Conservation (phyloP, 441 rosid genomes). For the Arabidopsis hybrid region DNA sequence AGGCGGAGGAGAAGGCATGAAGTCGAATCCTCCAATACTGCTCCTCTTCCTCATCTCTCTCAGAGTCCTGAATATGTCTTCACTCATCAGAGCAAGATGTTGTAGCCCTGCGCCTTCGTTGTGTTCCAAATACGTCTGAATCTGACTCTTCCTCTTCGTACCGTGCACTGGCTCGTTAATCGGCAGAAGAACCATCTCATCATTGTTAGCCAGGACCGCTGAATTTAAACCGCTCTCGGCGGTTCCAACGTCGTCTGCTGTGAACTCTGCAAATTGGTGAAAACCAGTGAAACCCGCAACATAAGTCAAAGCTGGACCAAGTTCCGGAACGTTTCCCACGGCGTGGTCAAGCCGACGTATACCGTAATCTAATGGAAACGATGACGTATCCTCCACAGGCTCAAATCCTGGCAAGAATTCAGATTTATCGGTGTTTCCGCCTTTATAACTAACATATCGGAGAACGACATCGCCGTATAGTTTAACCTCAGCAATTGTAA, state of each 20-base stretch:
- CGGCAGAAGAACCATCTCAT: conserved; percentile 79
- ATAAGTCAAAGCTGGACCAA: conserved; percentile 67
- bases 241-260: conserved; percentile 88
- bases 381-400: conserved; percentile 51
- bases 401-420: conserved; percentile 79
- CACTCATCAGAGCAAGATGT: conserved; percentile 78
- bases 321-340: conserved; percentile 87
- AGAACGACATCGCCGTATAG: conserved; percentile 89
- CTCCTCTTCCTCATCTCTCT: conserved; percentile 88
- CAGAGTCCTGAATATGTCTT: conserved; percentile 79
- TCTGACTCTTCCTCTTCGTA: conserved; percentile 92
- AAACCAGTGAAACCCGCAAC: conserved; percentile 79
- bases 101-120: conserved; percentile 95
- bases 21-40: conserved; percentile 82
- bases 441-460: conserved; percentile 67
- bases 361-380: conserved; percentile 79
- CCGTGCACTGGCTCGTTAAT: conserved; percentile 93
- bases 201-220: conserved; percentile 74
- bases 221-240: conserved; percentile 89
- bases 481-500: conserved; percentile 68
- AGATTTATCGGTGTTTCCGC: not conserved
- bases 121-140: conserved; percentile 89
- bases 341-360: conserved; percentile 84
- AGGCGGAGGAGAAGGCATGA: conserved; percentile 95
- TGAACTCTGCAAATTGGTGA: conserved; percentile 91